phyloP scores from a whole-genome alignment of 2,329 filamentous ascomycete species.

The Fusarium haematococcum region DNA sequence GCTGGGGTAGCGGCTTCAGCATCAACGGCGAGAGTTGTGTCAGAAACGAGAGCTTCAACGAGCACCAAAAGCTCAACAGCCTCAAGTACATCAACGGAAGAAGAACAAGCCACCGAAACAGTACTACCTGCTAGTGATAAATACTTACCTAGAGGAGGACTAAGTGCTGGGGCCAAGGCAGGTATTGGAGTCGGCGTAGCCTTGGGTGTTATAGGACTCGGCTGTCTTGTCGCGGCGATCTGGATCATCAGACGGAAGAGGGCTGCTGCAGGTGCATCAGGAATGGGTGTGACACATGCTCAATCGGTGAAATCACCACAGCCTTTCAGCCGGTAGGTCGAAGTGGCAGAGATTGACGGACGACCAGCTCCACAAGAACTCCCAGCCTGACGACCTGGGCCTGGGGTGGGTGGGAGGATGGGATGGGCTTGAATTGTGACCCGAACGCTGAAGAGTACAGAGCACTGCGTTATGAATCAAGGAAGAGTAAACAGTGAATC shows the following conservation, averaged over 20 bases:
- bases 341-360: not conserved
- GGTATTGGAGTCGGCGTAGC: not conserved
- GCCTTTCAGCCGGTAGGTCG: not conserved
- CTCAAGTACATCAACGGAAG: not conserved
- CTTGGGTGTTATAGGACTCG: not conserved
- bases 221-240: not conserved
- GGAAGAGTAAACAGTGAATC: no score
- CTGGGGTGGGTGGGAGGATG: no score
- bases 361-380: not conserved
- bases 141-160: not conserved
- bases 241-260: not conserved
- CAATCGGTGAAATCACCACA: not conserved
- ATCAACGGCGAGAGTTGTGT: not conserved
- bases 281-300: not conserved
- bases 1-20: not conserved
- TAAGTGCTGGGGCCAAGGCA: not conserved
- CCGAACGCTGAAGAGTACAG: no score
- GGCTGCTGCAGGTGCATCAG: rapidly evolving
- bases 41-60: not conserved
- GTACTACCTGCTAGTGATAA: not conserved
- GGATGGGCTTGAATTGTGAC: no score
- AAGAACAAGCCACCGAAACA: not conserved
- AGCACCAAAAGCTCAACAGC: not conserved
- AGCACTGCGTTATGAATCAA: no score
- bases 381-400: no score